These are phyloP conservation scores for Candida insectalens DNA, from an alignment of 805 yeast genomes.

Conservation along the genomic window DNA sequence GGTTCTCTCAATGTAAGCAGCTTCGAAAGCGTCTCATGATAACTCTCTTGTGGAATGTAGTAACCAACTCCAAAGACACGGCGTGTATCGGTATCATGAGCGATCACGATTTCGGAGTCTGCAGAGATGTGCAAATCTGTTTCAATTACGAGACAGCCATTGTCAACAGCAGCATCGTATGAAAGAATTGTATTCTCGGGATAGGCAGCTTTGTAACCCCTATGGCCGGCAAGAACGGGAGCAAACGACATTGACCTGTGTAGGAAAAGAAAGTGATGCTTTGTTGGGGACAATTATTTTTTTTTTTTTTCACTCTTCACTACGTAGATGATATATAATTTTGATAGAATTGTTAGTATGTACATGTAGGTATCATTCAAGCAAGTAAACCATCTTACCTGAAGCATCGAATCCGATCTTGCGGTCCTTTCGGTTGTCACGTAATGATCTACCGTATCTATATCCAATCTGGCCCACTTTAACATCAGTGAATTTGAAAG, in stretches of 20 bases:
- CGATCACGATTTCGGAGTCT: conserved; percentile 24
- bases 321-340: too few relatives aligned
- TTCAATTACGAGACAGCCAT: conserved; percentile 26
- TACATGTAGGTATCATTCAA: conserved; percentile 11
- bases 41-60: conserved; percentile 18
- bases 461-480: conserved; percentile 79
- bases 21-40: conserved; percentile 17
- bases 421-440: conserved; percentile 86
- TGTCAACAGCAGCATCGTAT: conserved; percentile 24
- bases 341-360: neutral
- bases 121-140: conserved; percentile 27
- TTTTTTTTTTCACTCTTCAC: too few relatives aligned
- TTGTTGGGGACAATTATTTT: neutral
- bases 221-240: conserved; percentile 17
- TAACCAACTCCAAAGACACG: conserved; percentile 24
- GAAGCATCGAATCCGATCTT: conserved; percentile 57
- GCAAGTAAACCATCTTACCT: conserved; percentile 41
- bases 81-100: conserved; percentile 25
- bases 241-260: neutral
- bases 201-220: conserved; percentile 20
- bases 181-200: conserved; percentile 30
- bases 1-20: conserved; percentile 24
- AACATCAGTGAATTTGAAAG: conserved; percentile 67
- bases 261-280: neutral
- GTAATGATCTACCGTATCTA: conserved; percentile 84